A percentile compares a stretch with the other conserved stretches of the same genome.
Conservation (phyloP, 139 green algal species). For the Coccomyxa sp. region DNA sequence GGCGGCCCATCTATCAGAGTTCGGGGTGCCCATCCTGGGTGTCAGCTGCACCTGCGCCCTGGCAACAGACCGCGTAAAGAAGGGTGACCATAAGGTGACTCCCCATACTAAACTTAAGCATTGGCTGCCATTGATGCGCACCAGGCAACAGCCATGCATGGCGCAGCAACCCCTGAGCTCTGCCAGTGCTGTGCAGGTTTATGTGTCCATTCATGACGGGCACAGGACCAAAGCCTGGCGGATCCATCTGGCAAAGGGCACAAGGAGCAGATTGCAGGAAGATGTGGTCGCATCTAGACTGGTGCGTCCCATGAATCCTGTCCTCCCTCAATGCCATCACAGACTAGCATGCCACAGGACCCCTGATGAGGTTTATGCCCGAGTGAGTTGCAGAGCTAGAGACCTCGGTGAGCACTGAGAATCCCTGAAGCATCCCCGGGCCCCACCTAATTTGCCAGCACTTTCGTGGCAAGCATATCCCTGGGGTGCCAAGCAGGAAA, state of each 20-base stretch:
- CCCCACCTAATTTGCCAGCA: too few species aligned
- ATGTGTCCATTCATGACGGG: constrained; percentile 44
- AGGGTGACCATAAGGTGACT: constrained; percentile 61
- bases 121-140: background rate
- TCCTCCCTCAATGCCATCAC: too few species aligned
- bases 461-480: too few species aligned
- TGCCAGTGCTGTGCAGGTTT: constrained; percentile 24
- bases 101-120: background rate
- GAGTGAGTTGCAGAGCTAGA: too few species aligned
- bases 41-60: constrained; percentile 68
- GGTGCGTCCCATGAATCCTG: too few species aligned
- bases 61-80: constrained; percentile 56
- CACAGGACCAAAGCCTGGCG: constrained; percentile 4
- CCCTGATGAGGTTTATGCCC: too few species aligned
- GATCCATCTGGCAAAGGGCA: constrained; percentile 59
- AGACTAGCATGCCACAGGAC: too few species aligned
- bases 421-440: too few species aligned
- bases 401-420: too few species aligned
- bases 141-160: background rate
- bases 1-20: constrained; percentile 45
- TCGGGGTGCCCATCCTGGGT: constrained; percentile 58
- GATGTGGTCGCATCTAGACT: constrained; percentile 53
- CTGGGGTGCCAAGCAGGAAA: too few species aligned
- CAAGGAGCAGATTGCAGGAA: constrained; percentile 43
- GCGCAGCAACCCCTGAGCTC: background rate